Conservation (phyloP, 2,329 filamentous ascomycete genomes). For the Verticillium klebahnii region DNA sequence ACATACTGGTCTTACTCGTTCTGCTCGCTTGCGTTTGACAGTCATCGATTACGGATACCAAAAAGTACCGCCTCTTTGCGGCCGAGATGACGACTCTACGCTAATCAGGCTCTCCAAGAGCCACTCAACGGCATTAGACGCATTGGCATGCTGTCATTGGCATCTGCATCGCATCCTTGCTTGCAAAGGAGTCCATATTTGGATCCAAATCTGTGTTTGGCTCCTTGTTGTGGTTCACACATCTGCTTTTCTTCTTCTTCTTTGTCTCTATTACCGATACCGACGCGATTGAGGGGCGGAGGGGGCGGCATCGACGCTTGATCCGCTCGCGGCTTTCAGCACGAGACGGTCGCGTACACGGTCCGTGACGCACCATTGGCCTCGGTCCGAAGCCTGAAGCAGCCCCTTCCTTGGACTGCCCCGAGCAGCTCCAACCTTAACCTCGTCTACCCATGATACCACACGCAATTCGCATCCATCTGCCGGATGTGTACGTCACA, state of each 20-base stretch:
- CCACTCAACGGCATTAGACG: constrained; percentile 16
- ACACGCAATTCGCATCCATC: neutral
- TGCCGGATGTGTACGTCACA: neutral
- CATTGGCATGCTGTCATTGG: constrained; percentile 20
- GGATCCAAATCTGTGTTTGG: constrained; percentile 18
- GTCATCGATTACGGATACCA: constrained; percentile 3
- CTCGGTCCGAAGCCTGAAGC: neutral
- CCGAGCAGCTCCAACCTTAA: neutral
- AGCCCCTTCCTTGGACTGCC: neutral
- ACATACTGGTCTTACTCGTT: constrained; percentile 6
- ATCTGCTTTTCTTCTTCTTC: constrained; percentile 12
- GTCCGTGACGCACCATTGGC: neutral
- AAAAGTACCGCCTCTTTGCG: constrained; percentile 5
- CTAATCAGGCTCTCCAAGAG: constrained; percentile 12
- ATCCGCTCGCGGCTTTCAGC: neutral
- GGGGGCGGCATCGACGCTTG: neutral
- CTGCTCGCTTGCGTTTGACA: constrained; percentile 11
- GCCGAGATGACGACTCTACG: constrained; percentile 8
- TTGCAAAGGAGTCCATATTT: constrained; percentile 15
- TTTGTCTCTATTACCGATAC: constrained; percentile 3
- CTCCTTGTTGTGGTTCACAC: constrained; percentile 13
- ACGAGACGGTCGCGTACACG: neutral
- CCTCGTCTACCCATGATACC: neutral
- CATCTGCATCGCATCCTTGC: constrained; percentile 17
- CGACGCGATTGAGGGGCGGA: neutral